phyloP scores from a whole-genome alignment of 352 stramenopile species.

The Globisporangium paroecandrum region DNA sequence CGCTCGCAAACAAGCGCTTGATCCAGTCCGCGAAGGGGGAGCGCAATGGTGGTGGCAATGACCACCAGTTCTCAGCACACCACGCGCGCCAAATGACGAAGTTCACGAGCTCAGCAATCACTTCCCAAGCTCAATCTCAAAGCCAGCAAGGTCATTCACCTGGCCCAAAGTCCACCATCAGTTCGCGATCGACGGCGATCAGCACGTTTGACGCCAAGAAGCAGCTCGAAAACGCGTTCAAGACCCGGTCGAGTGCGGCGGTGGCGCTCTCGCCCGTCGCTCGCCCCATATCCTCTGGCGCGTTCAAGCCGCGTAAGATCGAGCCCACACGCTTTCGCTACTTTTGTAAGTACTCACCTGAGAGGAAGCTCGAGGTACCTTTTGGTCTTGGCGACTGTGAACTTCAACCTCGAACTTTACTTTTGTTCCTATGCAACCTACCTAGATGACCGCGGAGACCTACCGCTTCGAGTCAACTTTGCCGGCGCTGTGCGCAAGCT shows the following conservation, averaged over 20 bases:
- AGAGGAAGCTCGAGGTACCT: neutral
- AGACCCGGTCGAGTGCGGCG: conserved; percentile 13
- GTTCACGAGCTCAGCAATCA: conserved; percentile 14
- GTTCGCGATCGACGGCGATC: conserved; percentile 22
- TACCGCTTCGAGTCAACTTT: conserved; percentile 75
- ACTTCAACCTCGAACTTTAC: neutral
- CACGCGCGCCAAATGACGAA: conserved; percentile 56
- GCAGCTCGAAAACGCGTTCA: conserved; percentile 30
- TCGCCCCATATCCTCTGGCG: conserved; percentile 45
- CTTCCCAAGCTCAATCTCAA: neutral
- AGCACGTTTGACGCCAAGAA: conserved; percentile 27
- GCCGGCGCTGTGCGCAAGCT: conserved; percentile 69
- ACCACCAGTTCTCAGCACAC: conserved; percentile 31
- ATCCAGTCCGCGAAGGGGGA: conserved; percentile 38
- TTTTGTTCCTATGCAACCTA: neutral
- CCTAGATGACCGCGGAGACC: conserved; percentile 65
- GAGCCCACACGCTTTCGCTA: conserved; percentile 78
- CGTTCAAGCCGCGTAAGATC: conserved; percentile 64
- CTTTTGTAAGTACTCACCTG: conserved; percentile 52
- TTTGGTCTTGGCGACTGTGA: neutral
- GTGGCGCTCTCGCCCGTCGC: conserved; percentile 17
- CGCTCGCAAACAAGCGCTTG: conserved; percentile 24
- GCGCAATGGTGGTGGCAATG: neutral
- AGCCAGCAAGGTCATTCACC: neutral
- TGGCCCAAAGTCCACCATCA: conserved; percentile 25